Evolutionary conservation across 805 yeast species (phyloP).

Genomic region (Cyberlindnera samutprakarnensis): DNA sequence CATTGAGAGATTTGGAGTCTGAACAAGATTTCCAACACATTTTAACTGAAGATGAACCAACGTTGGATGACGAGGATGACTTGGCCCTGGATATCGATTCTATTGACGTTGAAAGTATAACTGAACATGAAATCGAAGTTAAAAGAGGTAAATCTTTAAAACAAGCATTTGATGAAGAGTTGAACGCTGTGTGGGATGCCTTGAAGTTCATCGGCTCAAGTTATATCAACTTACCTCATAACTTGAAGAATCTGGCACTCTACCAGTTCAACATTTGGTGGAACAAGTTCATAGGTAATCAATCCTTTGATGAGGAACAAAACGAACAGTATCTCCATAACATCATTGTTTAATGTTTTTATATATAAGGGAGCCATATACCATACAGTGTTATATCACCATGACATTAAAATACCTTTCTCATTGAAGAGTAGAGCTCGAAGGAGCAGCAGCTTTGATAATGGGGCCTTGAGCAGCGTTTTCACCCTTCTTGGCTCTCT

Average conservation of each 20-base stretch:
- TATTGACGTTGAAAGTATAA: slow-evolving; percentile 1
- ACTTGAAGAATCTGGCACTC: slow-evolving; percentile 43
- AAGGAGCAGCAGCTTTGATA: slow-evolving; percentile 10
- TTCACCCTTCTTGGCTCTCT: slow-evolving; percentile 23
- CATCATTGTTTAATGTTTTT: slow-evolving; percentile 7
- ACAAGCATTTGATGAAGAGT: slow-evolving; percentile 44
- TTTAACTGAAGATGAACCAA: too few relatives aligned
- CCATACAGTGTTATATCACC: background rate
- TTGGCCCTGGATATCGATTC: slow-evolving; percentile 1
- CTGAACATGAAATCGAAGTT: background rate
- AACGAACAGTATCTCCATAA: slow-evolving; percentile 16
- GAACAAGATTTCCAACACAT: too few relatives aligned
- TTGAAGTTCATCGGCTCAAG: slow-evolving; percentile 56
- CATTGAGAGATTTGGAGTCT: slow-evolving; percentile 7
- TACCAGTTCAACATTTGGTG: slow-evolving; percentile 50
- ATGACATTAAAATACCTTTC: background rate
- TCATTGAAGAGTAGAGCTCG: slow-evolving; percentile 3
- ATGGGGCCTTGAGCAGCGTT: slow-evolving; percentile 7
- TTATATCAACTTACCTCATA: slow-evolving; percentile 63
- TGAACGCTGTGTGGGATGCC: slow-evolving; percentile 48
- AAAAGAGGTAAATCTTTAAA: slow-evolving; percentile 13
- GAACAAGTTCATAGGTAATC: slow-evolving; percentile 66
- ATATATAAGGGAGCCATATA: background rate
- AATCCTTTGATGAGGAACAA: slow-evolving; percentile 19
- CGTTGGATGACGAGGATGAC: slow-evolving; percentile 8